These are phyloP conservation scores for Claviceps sp. DNA, from an alignment of 2,329 filamentous ascomycete species.

Conservation along the genomic window DNA sequence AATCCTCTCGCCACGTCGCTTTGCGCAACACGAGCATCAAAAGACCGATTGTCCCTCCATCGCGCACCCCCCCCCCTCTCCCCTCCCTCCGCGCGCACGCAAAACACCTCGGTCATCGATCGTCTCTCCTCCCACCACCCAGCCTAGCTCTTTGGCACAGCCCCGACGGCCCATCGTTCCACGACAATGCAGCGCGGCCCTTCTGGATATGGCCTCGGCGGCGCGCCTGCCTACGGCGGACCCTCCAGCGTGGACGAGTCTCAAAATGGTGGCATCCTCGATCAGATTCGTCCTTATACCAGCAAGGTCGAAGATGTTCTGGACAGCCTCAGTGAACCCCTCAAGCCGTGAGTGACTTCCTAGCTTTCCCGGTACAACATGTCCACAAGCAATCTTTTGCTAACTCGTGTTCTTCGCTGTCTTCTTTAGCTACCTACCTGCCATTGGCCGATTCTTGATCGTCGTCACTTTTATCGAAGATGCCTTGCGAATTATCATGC, in stretches of 20 bases:
- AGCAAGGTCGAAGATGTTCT: slow-evolving; percentile 96
- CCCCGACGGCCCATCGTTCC: background rate
- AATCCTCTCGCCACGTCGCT: too few species aligned
- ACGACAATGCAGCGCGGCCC: slow-evolving; percentile 40
- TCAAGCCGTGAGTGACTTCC: slow-evolving; percentile 62
- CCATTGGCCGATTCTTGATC: slow-evolving; percentile 92
- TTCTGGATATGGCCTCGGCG: slow-evolving; percentile 72
- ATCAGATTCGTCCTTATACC: slow-evolving; percentile 84
- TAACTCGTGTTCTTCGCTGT: slow-evolving; percentile 7
- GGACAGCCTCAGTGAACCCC: slow-evolving; percentile 73
- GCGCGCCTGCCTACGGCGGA: slow-evolving; percentile 54
- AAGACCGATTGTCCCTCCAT: too few species aligned
- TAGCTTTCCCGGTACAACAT: background rate
- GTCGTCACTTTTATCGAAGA: slow-evolving; percentile 98
- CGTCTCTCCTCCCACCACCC: background rate
- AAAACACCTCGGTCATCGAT: background rate
- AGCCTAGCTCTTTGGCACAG: background rate
- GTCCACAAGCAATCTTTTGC: slow-evolving; percentile 3
- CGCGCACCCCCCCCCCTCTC: too few species aligned
- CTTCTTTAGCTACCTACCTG: slow-evolving; percentile 67
- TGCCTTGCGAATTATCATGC: slow-evolving; percentile 86
- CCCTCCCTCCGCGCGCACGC: too few species aligned
- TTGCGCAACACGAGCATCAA: too few species aligned
- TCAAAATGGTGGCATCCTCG: slow-evolving; percentile 48
- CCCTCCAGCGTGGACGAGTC: slow-evolving; percentile 40